Conservation (phyloP, 768 basidiomycete genomes). For the Naganishia onofrii region DNA sequence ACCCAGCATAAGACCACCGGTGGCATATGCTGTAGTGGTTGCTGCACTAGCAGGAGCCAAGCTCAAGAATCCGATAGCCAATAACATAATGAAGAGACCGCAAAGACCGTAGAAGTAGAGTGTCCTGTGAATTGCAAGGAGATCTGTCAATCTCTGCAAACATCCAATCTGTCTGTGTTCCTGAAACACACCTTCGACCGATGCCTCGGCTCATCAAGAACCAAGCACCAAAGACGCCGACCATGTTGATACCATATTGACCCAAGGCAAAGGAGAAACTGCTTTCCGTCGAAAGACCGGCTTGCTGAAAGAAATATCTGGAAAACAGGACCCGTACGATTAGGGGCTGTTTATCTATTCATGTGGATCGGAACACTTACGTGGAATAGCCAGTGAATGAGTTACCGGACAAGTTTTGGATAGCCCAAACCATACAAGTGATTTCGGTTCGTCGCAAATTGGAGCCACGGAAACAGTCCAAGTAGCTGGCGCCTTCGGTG, state of each 20-base stretch:
- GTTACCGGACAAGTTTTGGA: slow-evolving; percentile 47
- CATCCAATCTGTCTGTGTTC: background rate
- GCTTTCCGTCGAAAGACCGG: slow-evolving; percentile 37
- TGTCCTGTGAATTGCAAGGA: slow-evolving; percentile 10
- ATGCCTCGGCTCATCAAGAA: slow-evolving; percentile 39
- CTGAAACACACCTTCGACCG: slow-evolving; percentile 33
- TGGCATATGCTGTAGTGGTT: slow-evolving; percentile 37
- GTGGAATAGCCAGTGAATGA: slow-evolving; percentile 28
- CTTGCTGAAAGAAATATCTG: slow-evolving; percentile 46
- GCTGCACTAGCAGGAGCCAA: slow-evolving; percentile 37
- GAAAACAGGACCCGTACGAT: background rate
- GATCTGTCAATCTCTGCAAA: background rate
- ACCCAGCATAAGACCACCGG: slow-evolving; percentile 49
- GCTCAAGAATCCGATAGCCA: slow-evolving; percentile 44
- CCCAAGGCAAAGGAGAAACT: slow-evolving; percentile 36
- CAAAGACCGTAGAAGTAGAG: slow-evolving; percentile 46
- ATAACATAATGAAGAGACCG: slow-evolving; percentile 41
- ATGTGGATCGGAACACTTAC: background rate
- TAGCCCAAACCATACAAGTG: slow-evolving; percentile 41
- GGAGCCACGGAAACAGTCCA: slow-evolving; percentile 44
- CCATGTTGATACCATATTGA: slow-evolving; percentile 42
- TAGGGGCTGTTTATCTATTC: background rate
- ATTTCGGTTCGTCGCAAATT: slow-evolving; percentile 43
- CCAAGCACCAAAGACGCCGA: slow-evolving; percentile 40
- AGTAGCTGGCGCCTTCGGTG: slow-evolving; percentile 28